These are phyloP conservation scores for Coniochaeta sp. DNA, from an alignment of 2,329 filamentous ascomycete genomes.

Conservation along the genomic window DNA sequence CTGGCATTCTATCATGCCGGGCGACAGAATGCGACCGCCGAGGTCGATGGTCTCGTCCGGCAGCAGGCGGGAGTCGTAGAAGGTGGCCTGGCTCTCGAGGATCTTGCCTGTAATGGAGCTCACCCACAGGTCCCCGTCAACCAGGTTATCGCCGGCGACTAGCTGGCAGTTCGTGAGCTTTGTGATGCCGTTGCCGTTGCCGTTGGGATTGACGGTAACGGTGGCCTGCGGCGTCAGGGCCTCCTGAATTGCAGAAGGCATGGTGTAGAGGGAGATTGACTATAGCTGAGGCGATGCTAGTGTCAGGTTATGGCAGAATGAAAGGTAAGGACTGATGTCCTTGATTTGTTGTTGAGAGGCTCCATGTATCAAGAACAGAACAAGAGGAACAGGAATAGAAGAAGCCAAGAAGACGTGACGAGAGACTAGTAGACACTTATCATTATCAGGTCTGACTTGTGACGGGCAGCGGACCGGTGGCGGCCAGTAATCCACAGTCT, in stretches of 20 bases:
- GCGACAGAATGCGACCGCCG: conserved; percentile 73
- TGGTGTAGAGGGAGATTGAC: background rate
- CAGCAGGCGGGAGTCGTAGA: conserved; percentile 60
- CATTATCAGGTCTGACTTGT: background rate
- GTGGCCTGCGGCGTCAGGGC: conserved; percentile 15
- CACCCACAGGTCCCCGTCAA: conserved; percentile 82
- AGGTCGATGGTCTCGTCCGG: conserved; percentile 75
- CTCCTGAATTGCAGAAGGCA: background rate
- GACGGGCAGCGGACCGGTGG: background rate
- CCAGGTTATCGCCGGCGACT: conserved; percentile 58
- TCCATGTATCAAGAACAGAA: conserved; percentile 7
- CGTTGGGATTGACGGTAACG: too few relatives aligned
- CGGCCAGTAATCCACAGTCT: background rate
- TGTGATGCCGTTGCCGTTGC: conserved; percentile 58
- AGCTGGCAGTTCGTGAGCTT: conserved; percentile 87
- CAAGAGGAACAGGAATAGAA: background rate
- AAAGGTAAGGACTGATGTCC: conserved; percentile 2
- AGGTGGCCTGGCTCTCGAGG: conserved; percentile 59
- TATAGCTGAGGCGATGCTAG: background rate
- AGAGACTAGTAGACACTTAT: background rate
- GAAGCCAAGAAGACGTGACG: background rate
- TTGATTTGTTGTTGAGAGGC: background rate
- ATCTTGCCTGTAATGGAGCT: conserved; percentile 77
- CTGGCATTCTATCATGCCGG: conserved; percentile 85
- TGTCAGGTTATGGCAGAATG: background rate